phyloP scores from a whole-genome alignment of 108 stramenopile genomes.

The Craspedostauros australis region DNA sequence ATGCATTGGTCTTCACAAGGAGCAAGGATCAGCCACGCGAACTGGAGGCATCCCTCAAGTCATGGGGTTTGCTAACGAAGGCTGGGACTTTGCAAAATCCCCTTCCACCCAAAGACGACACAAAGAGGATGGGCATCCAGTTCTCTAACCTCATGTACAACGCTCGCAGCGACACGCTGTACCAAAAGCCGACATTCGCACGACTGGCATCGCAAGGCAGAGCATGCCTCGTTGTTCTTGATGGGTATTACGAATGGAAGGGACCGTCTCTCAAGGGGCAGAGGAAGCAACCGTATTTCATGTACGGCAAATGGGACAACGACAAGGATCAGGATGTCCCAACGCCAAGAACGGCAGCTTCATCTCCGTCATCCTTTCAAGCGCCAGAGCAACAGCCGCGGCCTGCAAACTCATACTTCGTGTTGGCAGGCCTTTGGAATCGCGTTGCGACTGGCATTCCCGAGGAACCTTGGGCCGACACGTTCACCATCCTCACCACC shows the following conservation, averaged over 20 bases:
- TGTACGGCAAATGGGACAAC: conserved; percentile 17
- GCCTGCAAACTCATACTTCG: conserved; percentile 9
- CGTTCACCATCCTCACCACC: conserved; percentile 74
- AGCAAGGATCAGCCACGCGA: conserved; percentile 3
- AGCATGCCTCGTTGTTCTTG: conserved; percentile 65
- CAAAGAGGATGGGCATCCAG: conserved; percentile 38
- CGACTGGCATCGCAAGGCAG: conserved; percentile 28
- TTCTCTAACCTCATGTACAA: conserved; percentile 72
- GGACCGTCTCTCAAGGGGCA: conserved; percentile 13
- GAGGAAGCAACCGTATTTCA: conserved; percentile 79
- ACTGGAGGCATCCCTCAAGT: conserved; percentile 28
- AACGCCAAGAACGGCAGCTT: conserved; percentile 5
- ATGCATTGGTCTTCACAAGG: conserved; percentile 30
- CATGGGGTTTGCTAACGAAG: conserved; percentile 72
- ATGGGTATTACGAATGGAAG: conserved; percentile 88
- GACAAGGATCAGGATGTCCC: neutral
- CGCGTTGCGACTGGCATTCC: conserved; percentile 39
- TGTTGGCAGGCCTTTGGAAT: conserved; percentile 70
- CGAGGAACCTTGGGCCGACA: conserved; percentile 38
- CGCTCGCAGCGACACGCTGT: conserved; percentile 72
- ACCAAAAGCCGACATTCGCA: conserved; percentile 58
- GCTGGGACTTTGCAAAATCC: conserved; percentile 39
- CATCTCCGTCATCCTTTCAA: too few relatives aligned
- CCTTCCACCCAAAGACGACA: conserved; percentile 16
- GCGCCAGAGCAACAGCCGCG: conserved; percentile 1